A percentile compares a stretch with the other conserved stretches of the same genome.
Evolutionary conservation across 306 rosid species (phyloP).

Genomic region (Delonix regia): DNA sequence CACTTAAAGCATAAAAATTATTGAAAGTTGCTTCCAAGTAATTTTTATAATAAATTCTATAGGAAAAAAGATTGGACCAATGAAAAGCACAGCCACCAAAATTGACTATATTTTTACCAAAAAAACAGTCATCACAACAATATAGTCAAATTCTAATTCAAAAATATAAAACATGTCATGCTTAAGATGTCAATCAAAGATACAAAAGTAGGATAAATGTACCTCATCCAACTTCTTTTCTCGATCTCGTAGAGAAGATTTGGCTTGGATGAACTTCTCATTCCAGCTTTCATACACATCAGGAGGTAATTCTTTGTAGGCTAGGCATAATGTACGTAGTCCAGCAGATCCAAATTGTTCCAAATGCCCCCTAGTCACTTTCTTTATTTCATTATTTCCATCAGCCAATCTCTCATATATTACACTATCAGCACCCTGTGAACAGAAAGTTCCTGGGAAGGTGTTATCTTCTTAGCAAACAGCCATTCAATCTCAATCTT

Average conservation of each 20-base stretch:
- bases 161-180: neutral
- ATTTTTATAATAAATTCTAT: neutral
- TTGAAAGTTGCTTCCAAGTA: neutral
- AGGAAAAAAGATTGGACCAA: neutral
- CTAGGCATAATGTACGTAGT: conserved; percentile 75
- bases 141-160: neutral
- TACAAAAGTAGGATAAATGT: conserved; percentile 7
- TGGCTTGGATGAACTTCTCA: conserved; percentile 74
- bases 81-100: neutral
- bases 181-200: neutral
- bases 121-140: neutral
- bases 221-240: conserved; percentile 89
- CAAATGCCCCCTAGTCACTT: conserved; percentile 64
- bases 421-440: conserved; percentile 80
- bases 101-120: neutral
- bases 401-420: conserved; percentile 68
- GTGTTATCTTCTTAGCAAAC: conserved; percentile 34
- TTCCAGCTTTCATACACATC: conserved; percentile 78
- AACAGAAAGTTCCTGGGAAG: conserved; percentile 36
- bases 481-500: conserved; percentile 18
- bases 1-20: neutral
- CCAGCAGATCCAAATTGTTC: conserved; percentile 79
- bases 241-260: conserved; percentile 75
- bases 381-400: conserved; percentile 59
- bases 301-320: conserved; percentile 67